Evolutionary conservation across 805 yeast genomes (phyloP).

Genomic region (Candida morakotiae): DNA sequence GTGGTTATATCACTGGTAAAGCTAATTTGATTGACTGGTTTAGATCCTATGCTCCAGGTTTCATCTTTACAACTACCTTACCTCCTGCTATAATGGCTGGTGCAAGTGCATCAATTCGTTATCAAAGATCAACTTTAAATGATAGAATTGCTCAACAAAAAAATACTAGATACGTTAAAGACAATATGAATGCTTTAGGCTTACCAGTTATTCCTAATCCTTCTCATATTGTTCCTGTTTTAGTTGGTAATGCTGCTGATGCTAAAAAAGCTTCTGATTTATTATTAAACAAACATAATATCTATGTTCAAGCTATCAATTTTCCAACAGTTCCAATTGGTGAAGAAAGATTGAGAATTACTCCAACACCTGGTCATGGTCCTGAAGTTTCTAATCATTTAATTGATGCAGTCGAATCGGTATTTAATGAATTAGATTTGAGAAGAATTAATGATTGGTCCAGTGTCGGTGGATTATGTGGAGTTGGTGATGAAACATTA

Average conservation of each 20-base stretch:
- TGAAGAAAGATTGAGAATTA: conserved; percentile 90
- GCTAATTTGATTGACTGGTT: conserved; percentile 86
- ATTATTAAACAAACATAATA: conserved; percentile 75
- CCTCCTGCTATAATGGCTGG: conserved; percentile 99
- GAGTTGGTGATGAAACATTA: conserved; percentile 64
- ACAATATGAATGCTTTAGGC: conserved; percentile 61
- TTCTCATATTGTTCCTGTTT: conserved; percentile 92
- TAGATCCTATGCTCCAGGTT: conserved; percentile 95
- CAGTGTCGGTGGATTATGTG: conserved; percentile 80
- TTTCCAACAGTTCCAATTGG: conserved; percentile 98
- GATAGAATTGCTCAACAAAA: conserved; percentile 83
- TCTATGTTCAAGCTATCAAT: conserved; percentile 97
- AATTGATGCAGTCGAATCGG: conserved; percentile 73
- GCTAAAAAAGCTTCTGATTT: conserved; percentile 91
- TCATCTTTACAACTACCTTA: conserved; percentile 91
- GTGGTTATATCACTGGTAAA: conserved; percentile 95
- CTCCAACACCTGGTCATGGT: conserved; percentile 98
- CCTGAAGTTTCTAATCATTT: conserved; percentile 71
- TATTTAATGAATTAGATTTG: conserved; percentile 70
- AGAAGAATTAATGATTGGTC: conserved; percentile 79
- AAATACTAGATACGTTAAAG: conserved; percentile 81
- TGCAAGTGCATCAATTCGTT: conserved; percentile 79
- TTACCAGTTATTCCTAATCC: conserved; percentile 98
- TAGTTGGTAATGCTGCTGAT: conserved; percentile 89
- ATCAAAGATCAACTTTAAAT: conserved; percentile 70